Evolutionary conservation across 768 basidiomycete species (phyloP).

Genomic region (Gelatoporia subvermispora): DNA sequence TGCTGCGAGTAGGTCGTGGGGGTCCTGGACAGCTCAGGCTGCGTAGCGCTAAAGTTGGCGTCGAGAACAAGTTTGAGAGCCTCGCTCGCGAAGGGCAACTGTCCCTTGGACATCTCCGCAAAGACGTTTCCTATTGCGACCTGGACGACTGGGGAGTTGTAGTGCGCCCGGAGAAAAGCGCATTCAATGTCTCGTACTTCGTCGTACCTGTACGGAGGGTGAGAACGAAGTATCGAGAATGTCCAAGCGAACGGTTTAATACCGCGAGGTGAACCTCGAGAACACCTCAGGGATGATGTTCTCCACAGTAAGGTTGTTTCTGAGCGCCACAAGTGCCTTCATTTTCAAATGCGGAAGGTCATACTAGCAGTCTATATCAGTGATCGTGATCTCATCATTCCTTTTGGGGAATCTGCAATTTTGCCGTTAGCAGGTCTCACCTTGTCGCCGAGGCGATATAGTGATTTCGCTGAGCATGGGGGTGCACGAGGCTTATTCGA

Average conservation of each 20-base stretch:
- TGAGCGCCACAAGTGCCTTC: slow-evolving; percentile 11
- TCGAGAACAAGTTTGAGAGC: slow-evolving; percentile 3
- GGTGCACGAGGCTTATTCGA: slow-evolving; percentile 2
- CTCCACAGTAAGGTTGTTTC: slow-evolving; percentile 1
- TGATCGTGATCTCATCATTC: too few relatives aligned
- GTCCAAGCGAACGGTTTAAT: too few relatives aligned
- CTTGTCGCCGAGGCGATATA: slow-evolving; percentile 18
- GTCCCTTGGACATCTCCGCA: slow-evolving; percentile 4
- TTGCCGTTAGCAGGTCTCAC: slow-evolving; percentile 1
- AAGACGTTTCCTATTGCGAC: background rate
- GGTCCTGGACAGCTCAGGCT: background rate
- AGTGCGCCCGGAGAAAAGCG: slow-evolving; percentile 4
- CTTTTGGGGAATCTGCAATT: too few relatives aligned
- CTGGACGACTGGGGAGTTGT: background rate
- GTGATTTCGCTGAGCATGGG: slow-evolving; percentile 19
- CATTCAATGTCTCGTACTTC: slow-evolving; percentile 10
- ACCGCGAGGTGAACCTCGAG: slow-evolving; percentile 18
- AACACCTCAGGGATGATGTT: slow-evolving; percentile 24
- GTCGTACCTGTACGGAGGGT: slow-evolving; percentile 11
- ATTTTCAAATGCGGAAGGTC: slow-evolving; percentile 13
- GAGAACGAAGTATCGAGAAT: too few relatives aligned
- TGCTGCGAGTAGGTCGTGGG: too few relatives aligned
- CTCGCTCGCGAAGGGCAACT: slow-evolving; percentile 6
- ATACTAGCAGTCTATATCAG: slow-evolving; percentile 9
- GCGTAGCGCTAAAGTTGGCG: background rate